Percentiles rank a stretch among this genome's conserved stretches.
phyloP scores from a whole-genome alignment of 495 filamentous ascomycete genomes.

The Penicillium dipodomyicola region DNA sequence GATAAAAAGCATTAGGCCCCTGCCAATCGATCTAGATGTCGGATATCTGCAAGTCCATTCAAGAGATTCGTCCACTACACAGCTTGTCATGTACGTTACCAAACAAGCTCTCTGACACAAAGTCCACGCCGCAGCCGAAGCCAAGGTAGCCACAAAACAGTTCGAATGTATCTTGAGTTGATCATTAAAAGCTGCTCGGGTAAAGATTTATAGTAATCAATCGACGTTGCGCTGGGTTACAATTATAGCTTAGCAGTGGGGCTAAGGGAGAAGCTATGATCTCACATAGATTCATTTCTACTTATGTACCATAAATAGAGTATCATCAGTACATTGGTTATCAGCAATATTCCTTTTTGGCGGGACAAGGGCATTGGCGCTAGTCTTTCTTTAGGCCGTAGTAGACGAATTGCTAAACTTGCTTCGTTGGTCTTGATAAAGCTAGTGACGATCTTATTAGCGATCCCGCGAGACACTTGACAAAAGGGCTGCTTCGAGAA shows the following conservation, averaged over 20 bases:
- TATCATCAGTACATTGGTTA: not conserved
- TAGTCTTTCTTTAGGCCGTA: no score
- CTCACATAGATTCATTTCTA: not conserved
- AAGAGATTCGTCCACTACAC: not conserved
- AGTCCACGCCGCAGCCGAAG: not conserved
- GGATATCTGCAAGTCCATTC: not conserved
- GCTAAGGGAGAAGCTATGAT: not conserved
- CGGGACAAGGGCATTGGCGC: no score
- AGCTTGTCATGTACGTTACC: not conserved
- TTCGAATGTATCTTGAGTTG: not conserved
- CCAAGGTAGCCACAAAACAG: not conserved
- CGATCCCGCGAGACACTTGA: not conserved
- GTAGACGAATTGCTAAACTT: not conserved
- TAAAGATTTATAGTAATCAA: not conserved
- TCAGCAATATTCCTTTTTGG: not conserved
- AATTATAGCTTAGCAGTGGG: not conserved
- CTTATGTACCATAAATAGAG: no score
- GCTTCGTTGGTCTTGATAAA: not conserved
- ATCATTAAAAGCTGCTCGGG: not conserved
- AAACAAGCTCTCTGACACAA: not conserved
- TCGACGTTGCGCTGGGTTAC: not conserved
- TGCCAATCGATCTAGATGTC: not conserved
- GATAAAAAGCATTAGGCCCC: not conserved
- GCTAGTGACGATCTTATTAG: not conserved
- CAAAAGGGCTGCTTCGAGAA: not conserved